phyloP scores from a whole-genome alignment of 2,329 filamentous ascomycete species.

The Elsinoe australis region DNA sequence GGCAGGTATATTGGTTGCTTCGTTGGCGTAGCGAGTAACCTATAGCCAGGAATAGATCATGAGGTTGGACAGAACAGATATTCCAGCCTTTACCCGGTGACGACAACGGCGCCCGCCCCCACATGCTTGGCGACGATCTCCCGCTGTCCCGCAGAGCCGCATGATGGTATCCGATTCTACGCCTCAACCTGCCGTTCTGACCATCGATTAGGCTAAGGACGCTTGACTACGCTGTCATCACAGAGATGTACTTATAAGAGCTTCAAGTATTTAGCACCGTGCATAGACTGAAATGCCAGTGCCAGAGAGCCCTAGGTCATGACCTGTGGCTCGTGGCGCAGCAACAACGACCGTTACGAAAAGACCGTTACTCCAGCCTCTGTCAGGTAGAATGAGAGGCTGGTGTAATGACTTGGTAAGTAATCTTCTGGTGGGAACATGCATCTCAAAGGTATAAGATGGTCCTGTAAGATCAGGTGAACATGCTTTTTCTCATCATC shows the following conservation, averaged over 20 bases:
- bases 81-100: background rate
- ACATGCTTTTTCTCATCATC: slow-evolving; percentile 2
- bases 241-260: background rate
- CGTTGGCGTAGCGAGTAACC: too few relatives aligned
- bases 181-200: too few relatives aligned
- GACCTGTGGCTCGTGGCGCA: too few relatives aligned
- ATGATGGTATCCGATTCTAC: too few relatives aligned
- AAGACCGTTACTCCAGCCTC: slow-evolving; percentile 7
- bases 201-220: too few relatives aligned
- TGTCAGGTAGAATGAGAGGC: background rate
- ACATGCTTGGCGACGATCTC: slow-evolving; percentile 2
- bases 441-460: slow-evolving; percentile 10
- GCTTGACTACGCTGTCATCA: background rate
- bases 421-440: background rate
- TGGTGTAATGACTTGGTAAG: slow-evolving; percentile 8
- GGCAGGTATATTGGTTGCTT: too few relatives aligned
- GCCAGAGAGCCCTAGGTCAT: too few relatives aligned
- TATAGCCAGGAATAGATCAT: background rate
- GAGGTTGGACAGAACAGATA: too few relatives aligned
- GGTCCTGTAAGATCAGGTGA: background rate
- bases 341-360: background rate
- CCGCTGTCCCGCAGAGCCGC: slow-evolving; percentile 9
- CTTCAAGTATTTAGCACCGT: too few relatives aligned
- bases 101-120: slow-evolving; percentile 13
- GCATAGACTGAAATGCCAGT: too few relatives aligned